Percentiles rank a stretch among this genome's conserved stretches.
Evolutionary conservation across 306 rosid genomes (phyloP).

Genomic region (Cucurbita pepo): DNA sequence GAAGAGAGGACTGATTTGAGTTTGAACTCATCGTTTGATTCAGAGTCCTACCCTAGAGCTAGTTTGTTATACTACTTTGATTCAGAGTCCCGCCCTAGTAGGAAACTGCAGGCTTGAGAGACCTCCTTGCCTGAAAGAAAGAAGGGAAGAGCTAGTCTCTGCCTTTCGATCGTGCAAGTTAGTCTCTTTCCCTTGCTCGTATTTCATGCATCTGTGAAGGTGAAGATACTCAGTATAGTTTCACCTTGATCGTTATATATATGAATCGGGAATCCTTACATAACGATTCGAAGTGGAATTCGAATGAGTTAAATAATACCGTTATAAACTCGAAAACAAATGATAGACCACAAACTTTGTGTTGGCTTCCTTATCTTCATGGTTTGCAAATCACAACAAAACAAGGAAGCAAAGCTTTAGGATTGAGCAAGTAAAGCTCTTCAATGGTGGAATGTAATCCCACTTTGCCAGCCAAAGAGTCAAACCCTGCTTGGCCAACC

Average conservation of each 20-base stretch:
- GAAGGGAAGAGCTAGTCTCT: too few species aligned
- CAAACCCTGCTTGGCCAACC: slow-evolving; percentile 70
- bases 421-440: slow-evolving; percentile 79
- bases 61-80: too few species aligned
- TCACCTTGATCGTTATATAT: not conserved
- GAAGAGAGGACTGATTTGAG: too few species aligned
- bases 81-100: too few species aligned
- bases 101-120: too few species aligned
- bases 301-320: not conserved
- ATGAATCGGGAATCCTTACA: not conserved
- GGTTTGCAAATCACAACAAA: slow-evolving; percentile 75
- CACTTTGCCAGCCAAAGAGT: slow-evolving; percentile 75
- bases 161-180: too few species aligned
- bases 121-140: too few species aligned
- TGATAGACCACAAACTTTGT: not conserved
- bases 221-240: not conserved
- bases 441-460: slow-evolving; percentile 74
- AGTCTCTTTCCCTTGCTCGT: too few species aligned
- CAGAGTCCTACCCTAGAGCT: too few species aligned
- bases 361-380: slow-evolving; percentile 15
- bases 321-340: not conserved
- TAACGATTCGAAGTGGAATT: not conserved
- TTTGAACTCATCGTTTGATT: too few species aligned
- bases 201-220: not conserved
- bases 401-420: slow-evolving; percentile 83